These are phyloP conservation scores for Phellinidium pouzarii DNA, from an alignment of 1,284 basidiomycete genomes.

Conservation along the genomic window DNA sequence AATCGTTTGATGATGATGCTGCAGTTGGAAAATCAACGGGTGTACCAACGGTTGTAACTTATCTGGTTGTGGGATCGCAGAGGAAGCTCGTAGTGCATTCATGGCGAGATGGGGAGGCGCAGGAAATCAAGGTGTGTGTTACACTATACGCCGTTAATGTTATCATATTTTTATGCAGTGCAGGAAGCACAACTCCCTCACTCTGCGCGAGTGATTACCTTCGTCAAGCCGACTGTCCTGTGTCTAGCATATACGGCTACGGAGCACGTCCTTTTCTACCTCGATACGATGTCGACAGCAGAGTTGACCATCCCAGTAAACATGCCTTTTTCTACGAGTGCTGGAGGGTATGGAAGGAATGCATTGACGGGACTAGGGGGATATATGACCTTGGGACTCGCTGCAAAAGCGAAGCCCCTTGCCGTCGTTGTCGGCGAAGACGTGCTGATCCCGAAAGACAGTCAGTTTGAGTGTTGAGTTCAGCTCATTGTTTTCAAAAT, in stretches of 20 bases:
- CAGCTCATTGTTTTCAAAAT: background rate
- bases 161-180: slow-evolving; percentile 13
- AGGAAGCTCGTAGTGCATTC: slow-evolving; percentile 81
- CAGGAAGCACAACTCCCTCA: slow-evolving; percentile 82
- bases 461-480: slow-evolving; percentile 39
- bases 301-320: slow-evolving; percentile 51
- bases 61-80: slow-evolving; percentile 79
- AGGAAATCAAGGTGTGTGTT: slow-evolving; percentile 62
- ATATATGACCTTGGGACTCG: slow-evolving; percentile 82
- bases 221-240: slow-evolving; percentile 54
- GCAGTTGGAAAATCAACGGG: slow-evolving; percentile 29
- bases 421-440: slow-evolving; percentile 62
- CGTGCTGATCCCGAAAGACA: slow-evolving; percentile 73
- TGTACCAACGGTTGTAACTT: slow-evolving; percentile 61
- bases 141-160: slow-evolving; percentile 14
- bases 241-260: slow-evolving; percentile 73
- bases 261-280: slow-evolving; percentile 70
- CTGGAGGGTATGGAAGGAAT: slow-evolving; percentile 51
- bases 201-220: slow-evolving; percentile 72
- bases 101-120: slow-evolving; percentile 82
- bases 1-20: slow-evolving; percentile 12
- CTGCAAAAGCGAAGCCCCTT: slow-evolving; percentile 64
- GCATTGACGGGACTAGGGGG: slow-evolving; percentile 77
- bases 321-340: slow-evolving; percentile 33
- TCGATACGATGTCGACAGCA: slow-evolving; percentile 48